Percentiles rank a stretch among this genome's conserved stretches.
Conservation (phyloP, 2,329 filamentous ascomycete species). For the Myriosclerotinia duriaeana region DNA sequence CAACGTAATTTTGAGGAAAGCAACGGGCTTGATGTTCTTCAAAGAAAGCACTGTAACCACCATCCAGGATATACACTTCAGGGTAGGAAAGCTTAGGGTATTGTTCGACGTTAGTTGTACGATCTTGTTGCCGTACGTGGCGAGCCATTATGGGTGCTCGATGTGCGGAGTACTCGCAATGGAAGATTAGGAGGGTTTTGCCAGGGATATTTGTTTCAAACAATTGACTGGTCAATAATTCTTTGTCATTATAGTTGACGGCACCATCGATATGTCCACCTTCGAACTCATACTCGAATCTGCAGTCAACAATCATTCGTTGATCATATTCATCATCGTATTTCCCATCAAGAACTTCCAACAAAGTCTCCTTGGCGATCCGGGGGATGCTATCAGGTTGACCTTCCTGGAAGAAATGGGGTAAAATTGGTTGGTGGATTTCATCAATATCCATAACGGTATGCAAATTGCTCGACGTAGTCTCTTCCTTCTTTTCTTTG, state of each 20-base stretch:
- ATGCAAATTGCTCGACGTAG: conserved; percentile 58
- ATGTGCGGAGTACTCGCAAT: conserved; percentile 98
- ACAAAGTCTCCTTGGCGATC: conserved; percentile 76
- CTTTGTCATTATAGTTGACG: conserved; percentile 96
- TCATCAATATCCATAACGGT: conserved; percentile 85
- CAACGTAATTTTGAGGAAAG: conserved; percentile 92
- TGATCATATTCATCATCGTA: conserved; percentile 75
- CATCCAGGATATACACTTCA: conserved; percentile 94
- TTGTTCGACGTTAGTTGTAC: conserved; percentile 76
- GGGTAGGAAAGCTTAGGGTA: conserved; percentile 93
- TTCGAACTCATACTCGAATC: conserved; percentile 98
- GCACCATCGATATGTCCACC: conserved; percentile 93
- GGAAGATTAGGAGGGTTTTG: conserved; percentile 82
- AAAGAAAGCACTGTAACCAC: conserved; percentile 95
- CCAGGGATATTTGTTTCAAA: conserved; percentile 66
- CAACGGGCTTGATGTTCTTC: conserved; percentile 74
- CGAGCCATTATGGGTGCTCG: conserved; percentile 95
- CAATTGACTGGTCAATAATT: conserved; percentile 74
- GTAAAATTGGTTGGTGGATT: conserved; percentile 69
- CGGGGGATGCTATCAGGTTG: conserved; percentile 84
- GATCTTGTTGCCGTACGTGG: conserved; percentile 85
- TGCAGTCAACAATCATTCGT: conserved; percentile 88
- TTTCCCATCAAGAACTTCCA: conserved; percentile 84
- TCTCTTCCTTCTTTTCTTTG: conserved; percentile 68
- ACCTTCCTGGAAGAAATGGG: conserved; percentile 79